Evolutionary conservation across 2,329 filamentous ascomycete species (phyloP).

Genomic region (Colletotrichum theobromicola): DNA sequence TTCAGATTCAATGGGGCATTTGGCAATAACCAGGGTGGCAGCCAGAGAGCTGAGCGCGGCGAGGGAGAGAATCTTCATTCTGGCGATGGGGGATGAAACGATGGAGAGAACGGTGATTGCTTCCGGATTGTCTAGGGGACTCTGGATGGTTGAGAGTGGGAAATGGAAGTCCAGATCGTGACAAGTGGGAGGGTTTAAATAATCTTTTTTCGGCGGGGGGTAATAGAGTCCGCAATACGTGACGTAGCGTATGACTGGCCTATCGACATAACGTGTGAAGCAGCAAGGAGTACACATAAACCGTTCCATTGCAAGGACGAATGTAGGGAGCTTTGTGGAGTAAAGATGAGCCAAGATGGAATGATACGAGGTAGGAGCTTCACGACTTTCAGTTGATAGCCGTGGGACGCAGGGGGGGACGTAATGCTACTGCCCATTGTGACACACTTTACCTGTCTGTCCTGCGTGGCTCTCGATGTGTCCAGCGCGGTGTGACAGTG

Average conservation of each 20-base stretch:
- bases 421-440: neutral
- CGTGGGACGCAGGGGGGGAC: neutral
- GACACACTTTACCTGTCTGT: neutral
- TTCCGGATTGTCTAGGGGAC: fast-evolving
- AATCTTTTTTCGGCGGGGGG: too few species aligned
- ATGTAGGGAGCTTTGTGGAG: fast-evolving
- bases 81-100: neutral
- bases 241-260: neutral
- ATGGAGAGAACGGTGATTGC: neutral
- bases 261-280: neutral
- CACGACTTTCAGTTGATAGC: neutral
- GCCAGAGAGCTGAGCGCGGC: neutral
- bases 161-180: neutral
- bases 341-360: fast-evolving
- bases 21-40: neutral
- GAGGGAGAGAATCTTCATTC: neutral
- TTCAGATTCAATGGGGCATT: neutral
- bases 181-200: neutral
- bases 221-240: too few species aligned
- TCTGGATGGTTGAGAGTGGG: fast-evolving
- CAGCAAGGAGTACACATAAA: fast-evolving
- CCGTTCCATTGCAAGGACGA: fast-evolving
- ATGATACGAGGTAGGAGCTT: neutral
- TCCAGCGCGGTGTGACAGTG: fast-evolving
- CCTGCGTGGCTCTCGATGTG: fast-evolving